phyloP scores from a whole-genome alignment of 2,329 filamentous ascomycete genomes.

The Beauveria rudraprayagi region DNA sequence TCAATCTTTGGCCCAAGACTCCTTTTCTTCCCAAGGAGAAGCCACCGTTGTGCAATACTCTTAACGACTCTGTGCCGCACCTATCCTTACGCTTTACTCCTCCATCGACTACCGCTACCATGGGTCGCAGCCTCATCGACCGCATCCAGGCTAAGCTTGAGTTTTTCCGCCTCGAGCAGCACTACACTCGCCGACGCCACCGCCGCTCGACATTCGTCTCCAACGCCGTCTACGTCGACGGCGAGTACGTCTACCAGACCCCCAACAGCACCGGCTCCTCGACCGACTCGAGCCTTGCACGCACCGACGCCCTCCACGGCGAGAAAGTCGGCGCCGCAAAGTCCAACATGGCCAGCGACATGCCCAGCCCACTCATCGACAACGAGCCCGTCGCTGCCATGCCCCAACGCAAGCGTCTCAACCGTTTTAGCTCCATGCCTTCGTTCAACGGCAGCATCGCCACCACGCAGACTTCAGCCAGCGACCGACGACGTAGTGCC shows the following conservation, averaged over 20 bases:
- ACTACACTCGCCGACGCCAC: conserved; percentile 80
- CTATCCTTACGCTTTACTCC: background rate
- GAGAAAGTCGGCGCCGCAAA: conserved; percentile 21
- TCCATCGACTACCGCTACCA: conserved; percentile 15
- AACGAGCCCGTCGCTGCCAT: conserved; percentile 17
- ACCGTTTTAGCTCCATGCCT: conserved; percentile 49
- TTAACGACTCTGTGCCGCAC: background rate
- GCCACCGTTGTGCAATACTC: no score
- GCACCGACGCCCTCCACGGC: conserved; percentile 30
- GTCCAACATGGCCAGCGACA: conserved; percentile 20
- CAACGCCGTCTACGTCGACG: conserved; percentile 86
- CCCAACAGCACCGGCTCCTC: conserved; percentile 52
- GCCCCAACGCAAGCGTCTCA: conserved; percentile 40
- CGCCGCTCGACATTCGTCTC: conserved; percentile 84
- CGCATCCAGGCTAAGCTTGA: conserved; percentile 66
- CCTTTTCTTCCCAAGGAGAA: background rate
- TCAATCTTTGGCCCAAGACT: background rate
- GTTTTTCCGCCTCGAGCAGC: conserved; percentile 89
- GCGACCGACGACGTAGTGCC: conserved; percentile 7
- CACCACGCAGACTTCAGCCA: background rate
- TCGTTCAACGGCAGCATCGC: conserved; percentile 34
- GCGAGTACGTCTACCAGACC: conserved; percentile 81
- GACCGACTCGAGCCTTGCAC: conserved; percentile 32
- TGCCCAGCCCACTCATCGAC: conserved; percentile 16
- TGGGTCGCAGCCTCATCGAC: conserved; percentile 47